Percentiles rank a stretch among this genome's conserved stretches.
phyloP scores from a whole-genome alignment of 306 rosid genomes.

The Lablab purpureus region DNA sequence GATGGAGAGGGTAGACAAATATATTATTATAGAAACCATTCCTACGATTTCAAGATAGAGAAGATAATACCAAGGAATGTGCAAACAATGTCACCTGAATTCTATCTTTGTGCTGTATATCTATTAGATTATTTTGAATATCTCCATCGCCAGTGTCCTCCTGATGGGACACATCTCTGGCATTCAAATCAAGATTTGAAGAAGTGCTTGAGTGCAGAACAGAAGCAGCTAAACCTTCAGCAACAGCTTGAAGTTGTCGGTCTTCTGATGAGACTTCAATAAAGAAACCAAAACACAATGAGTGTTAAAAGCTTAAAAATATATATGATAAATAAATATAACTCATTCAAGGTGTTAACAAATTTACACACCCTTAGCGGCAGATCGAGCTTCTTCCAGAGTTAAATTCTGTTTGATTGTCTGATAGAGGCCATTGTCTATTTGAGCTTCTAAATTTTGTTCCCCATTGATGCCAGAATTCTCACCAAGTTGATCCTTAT shows the following conservation, averaged over 20 bases:
- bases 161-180: slow-evolving; percentile 49
- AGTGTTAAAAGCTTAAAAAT: slow-evolving; percentile 29
- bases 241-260: slow-evolving; percentile 93
- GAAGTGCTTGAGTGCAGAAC: slow-evolving; percentile 65
- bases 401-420: slow-evolving; percentile 58
- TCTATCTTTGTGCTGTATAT: slow-evolving; percentile 48
- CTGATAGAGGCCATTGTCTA: slow-evolving; percentile 62
- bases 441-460: slow-evolving; percentile 52
- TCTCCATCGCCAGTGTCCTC: slow-evolving; percentile 54
- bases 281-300: slow-evolving; percentile 41
- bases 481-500: slow-evolving; percentile 63
- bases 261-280: slow-evolving; percentile 69
- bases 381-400: slow-evolving; percentile 59
- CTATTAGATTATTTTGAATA: slow-evolving; percentile 51
- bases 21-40: slow-evolving; percentile 22
- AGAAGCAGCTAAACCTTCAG: slow-evolving; percentile 90
- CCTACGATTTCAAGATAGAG: slow-evolving; percentile 18
- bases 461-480: slow-evolving; percentile 57
- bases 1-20: background rate
- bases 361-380: slow-evolving; percentile 58
- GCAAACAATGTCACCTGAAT: slow-evolving; percentile 56
- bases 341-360: slow-evolving; percentile 16
- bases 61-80: background rate
- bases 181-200: slow-evolving; percentile 61
- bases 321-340: slow-evolving; percentile 32